Percentiles rank a stretch among this genome's conserved stretches.
These are phyloP conservation scores for Crithidia fasciculata DNA, from an alignment of 208 protist species.

Conservation along the genomic window DNA sequence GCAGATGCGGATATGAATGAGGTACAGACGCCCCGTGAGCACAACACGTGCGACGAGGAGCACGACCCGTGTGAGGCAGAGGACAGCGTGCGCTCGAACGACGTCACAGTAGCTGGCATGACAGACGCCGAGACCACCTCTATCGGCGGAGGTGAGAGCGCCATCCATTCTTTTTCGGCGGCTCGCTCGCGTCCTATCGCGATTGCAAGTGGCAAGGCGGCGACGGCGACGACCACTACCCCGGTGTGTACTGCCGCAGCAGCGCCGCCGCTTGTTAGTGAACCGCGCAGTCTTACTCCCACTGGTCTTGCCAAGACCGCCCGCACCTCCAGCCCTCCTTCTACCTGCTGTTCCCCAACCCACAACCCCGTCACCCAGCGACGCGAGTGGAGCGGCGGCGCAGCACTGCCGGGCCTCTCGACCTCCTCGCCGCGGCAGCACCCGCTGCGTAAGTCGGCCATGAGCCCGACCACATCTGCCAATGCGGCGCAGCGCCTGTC, in stretches of 20 bases:
- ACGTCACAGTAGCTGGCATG: slow-evolving; percentile 15
- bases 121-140: slow-evolving; percentile 21
- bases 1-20: no score
- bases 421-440: neutral
- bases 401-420: neutral
- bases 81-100: slow-evolving; percentile 17
- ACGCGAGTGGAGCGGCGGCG: neutral
- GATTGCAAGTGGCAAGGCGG: neutral
- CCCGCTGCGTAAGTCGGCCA: slow-evolving; percentile 9
- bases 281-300: neutral
- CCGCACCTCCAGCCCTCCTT: neutral
- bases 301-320: neutral
- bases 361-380: neutral
- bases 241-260: neutral
- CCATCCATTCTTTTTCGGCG: neutral
- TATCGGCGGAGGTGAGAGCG: slow-evolving; percentile 1
- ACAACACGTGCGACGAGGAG: no score
- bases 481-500: neutral
- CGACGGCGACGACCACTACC: neutral
- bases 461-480: neutral
- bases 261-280: neutral
- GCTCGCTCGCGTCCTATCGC: slow-evolving; percentile 2
- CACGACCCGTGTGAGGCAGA: neutral
- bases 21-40: neutral
- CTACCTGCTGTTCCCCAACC: neutral